Evolutionary conservation across 2,329 filamentous ascomycete genomes (phyloP).

Genomic region (Trichoderma gracile): DNA sequence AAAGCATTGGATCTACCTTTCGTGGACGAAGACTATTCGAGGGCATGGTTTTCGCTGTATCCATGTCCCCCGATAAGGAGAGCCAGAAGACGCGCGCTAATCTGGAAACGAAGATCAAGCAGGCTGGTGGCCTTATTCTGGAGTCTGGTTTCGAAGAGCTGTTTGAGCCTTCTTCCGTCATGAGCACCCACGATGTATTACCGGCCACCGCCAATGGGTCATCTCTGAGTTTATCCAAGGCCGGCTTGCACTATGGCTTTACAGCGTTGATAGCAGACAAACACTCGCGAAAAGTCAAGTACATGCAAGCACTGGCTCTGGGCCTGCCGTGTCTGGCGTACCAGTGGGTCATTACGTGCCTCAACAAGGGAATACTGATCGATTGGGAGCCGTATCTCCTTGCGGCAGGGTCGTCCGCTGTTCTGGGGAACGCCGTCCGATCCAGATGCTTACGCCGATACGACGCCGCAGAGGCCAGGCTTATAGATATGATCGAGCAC

Average conservation of each 20-base stretch:
- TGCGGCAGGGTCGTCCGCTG: slow-evolving; percentile 76
- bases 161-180: slow-evolving; percentile 57
- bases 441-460: slow-evolving; percentile 70
- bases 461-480: slow-evolving; percentile 54
- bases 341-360: slow-evolving; percentile 76
- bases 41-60: slow-evolving; percentile 86
- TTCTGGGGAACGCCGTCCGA: slow-evolving; percentile 73
- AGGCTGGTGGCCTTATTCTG: slow-evolving; percentile 72
- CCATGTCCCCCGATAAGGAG: slow-evolving; percentile 56
- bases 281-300: slow-evolving; percentile 85
- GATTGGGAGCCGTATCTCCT: slow-evolving; percentile 82
- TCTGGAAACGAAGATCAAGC: slow-evolving; percentile 63
- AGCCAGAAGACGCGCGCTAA: slow-evolving; percentile 44
- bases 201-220: slow-evolving; percentile 36
- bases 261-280: slow-evolving; percentile 82
- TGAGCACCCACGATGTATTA: slow-evolving; percentile 36
- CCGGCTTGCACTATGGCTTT: slow-evolving; percentile 65
- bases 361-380: slow-evolving; percentile 60
- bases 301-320: slow-evolving; percentile 89
- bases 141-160: slow-evolving; percentile 77
- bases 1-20: slow-evolving; percentile 34
- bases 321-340: slow-evolving; percentile 82
- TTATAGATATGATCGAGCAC: slow-evolving; percentile 57
- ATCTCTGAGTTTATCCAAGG: slow-evolving; percentile 54
- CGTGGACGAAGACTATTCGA: slow-evolving; percentile 57